phyloP scores from a whole-genome alignment of 306 rosid genomes.

The Inga laurina region DNA sequence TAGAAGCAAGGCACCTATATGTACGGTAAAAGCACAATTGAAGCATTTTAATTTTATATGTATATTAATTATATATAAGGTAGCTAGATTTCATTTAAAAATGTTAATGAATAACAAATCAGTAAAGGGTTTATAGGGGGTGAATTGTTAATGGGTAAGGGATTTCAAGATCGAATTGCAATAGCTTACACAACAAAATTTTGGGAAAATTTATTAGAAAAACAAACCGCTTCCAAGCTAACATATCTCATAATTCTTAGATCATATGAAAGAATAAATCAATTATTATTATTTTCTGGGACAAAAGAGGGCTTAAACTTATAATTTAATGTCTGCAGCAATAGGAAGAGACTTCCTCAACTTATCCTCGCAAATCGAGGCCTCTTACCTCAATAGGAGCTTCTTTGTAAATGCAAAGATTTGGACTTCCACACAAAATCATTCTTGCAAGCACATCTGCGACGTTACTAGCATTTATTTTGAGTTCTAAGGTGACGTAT shows the following conservation, averaged over 20 bases:
- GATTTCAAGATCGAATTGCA: not conserved
- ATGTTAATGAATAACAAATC: not conserved
- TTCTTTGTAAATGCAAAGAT: not conserved
- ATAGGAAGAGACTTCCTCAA: not conserved
- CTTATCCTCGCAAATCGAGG: not conserved
- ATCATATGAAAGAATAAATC: not conserved
- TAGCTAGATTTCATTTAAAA: not conserved
- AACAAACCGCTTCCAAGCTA: not conserved
- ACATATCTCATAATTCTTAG: not conserved
- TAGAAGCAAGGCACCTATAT: not conserved
- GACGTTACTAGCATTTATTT: not conserved
- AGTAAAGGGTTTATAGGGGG: not conserved
- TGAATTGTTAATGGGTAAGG: not conserved
- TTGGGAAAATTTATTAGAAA: not conserved
- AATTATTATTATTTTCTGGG: not conserved
- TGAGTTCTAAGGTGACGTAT: not conserved
- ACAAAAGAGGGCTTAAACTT: not conserved
- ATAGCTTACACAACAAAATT: not conserved
- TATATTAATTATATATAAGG: not conserved
- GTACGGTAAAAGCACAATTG: not conserved
- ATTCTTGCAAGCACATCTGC: not conserved
- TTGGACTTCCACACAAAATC: not conserved
- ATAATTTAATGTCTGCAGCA: not conserved
- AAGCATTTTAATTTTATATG: not conserved
- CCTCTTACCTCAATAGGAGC: not conserved